Conservation (phyloP, 768 basidiomycete genomes). For the Lentinula raphanica region DNA sequence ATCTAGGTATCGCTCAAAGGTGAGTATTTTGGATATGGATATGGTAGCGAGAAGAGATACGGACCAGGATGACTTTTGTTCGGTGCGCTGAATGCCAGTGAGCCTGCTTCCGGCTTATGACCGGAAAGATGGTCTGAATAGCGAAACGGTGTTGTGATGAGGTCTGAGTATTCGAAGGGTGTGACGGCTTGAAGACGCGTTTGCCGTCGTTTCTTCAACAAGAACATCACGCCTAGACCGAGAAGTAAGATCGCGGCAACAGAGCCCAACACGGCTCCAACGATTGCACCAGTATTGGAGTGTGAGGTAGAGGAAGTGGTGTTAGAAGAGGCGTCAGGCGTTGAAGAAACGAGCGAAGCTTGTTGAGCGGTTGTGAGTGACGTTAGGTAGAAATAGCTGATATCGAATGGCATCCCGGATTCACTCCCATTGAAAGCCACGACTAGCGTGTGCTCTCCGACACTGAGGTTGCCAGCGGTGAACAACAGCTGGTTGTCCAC, state of each 20-base stretch:
- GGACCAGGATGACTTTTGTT: too few relatives aligned
- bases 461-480: background rate
- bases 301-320: background rate
- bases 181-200: background rate
- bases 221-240: background rate
- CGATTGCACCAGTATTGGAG: background rate
- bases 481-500: background rate
- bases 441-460: background rate
- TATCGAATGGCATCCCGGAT: slow-evolving; percentile 1
- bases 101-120: background rate
- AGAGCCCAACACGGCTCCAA: background rate
- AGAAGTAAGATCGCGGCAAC: background rate
- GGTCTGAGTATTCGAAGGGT: background rate
- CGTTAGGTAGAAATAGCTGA: background rate
- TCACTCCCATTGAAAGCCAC: slow-evolving; percentile 1
- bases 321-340: background rate
- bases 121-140: background rate
- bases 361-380: background rate
- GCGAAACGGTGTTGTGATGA: background rate
- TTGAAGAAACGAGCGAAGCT: background rate
- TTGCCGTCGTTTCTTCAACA: background rate
- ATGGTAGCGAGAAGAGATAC: too few relatives aligned
- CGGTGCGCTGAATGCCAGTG: too few relatives aligned
- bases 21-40: too few relatives aligned
- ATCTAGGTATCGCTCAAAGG: background rate